phyloP scores from a whole-genome alignment of 2,329 filamentous ascomycete species.

The Penicillium brasilianum region DNA sequence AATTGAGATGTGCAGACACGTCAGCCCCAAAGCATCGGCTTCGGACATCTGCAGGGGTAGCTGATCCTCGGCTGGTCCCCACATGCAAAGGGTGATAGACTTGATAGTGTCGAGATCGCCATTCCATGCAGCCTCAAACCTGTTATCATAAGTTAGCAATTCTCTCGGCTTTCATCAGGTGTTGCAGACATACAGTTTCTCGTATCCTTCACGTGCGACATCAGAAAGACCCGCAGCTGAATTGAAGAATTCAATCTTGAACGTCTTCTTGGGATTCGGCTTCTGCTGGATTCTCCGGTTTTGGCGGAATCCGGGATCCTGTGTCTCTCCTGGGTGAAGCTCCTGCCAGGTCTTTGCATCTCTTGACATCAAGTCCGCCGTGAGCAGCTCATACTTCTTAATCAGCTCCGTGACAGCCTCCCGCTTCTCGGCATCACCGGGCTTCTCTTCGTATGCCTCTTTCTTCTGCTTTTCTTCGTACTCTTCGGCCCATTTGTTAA shows the following conservation, averaged over 20 bases:
- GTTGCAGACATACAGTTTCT: conserved; percentile 60
- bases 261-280: conserved; percentile 41
- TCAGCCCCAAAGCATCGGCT: conserved; percentile 56
- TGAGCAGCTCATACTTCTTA: conserved; percentile 59
- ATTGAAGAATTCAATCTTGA: conserved; percentile 60
- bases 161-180: neutral
- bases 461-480: conserved; percentile 18
- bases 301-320: neutral
- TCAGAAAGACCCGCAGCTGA: conserved; percentile 56
- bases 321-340: conserved; percentile 59
- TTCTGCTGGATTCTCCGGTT: conserved; percentile 17
- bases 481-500: conserved; percentile 45
- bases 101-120: conserved; percentile 69
- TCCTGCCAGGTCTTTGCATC: conserved; percentile 71
- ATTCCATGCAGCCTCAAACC: conserved; percentile 69
- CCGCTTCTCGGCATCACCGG: conserved; percentile 55
- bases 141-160: conserved; percentile 56
- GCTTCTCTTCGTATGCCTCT: conserved; percentile 18
- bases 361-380: conserved; percentile 59
- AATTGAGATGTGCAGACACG: conserved; percentile 71
- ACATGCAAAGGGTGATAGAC: conserved; percentile 35
- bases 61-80: conserved; percentile 56
- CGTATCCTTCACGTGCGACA: conserved; percentile 62
- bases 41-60: conserved; percentile 69
- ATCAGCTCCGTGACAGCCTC: conserved; percentile 60